Evolutionary conservation across 2,329 filamentous ascomycete genomes (phyloP).

Genomic region (Colletotrichum sp.): DNA sequence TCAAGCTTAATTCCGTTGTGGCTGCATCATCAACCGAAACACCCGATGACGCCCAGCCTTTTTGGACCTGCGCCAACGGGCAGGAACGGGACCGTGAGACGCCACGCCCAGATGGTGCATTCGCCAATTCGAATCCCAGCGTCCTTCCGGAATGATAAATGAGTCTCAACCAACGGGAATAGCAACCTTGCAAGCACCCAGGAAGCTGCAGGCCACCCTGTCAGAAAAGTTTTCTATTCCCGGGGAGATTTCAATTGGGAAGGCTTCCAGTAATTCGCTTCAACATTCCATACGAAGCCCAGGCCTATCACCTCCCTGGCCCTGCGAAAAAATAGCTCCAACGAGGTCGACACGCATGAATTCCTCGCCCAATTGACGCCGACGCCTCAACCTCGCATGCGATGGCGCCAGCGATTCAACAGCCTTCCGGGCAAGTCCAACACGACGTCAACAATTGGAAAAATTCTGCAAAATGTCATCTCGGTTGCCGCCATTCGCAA

Average conservation of each 20-base stretch:
- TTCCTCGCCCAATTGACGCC: neutral
- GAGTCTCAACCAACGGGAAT: neutral
- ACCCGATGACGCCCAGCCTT: constrained; percentile 3
- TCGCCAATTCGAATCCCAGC: neutral
- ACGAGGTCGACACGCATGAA: neutral
- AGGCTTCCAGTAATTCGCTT: neutral
- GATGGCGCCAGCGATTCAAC: neutral
- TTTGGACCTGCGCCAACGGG: neutral
- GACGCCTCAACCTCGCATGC: neutral
- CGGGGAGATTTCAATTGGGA: neutral
- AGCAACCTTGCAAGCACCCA: neutral
- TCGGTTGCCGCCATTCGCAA: neutral
- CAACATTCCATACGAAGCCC: neutral
- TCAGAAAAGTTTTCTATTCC: neutral
- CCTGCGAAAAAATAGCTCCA: neutral
- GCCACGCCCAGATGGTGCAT: constrained; percentile 6
- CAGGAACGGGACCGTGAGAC: constrained; percentile 11
- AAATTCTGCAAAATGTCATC: neutral
- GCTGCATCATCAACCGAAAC: constrained; percentile 19
- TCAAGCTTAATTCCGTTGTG: constrained; percentile 10
- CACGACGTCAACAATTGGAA: neutral
- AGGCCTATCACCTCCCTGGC: neutral
- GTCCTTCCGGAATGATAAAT: neutral
- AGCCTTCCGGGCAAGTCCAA: neutral
- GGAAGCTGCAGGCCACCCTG: neutral